Evolutionary conservation across 495 filamentous ascomycete species (phyloP), one percentile per base, ranked within the genome.

Genomic region (Neurospora terricola): DNA sequence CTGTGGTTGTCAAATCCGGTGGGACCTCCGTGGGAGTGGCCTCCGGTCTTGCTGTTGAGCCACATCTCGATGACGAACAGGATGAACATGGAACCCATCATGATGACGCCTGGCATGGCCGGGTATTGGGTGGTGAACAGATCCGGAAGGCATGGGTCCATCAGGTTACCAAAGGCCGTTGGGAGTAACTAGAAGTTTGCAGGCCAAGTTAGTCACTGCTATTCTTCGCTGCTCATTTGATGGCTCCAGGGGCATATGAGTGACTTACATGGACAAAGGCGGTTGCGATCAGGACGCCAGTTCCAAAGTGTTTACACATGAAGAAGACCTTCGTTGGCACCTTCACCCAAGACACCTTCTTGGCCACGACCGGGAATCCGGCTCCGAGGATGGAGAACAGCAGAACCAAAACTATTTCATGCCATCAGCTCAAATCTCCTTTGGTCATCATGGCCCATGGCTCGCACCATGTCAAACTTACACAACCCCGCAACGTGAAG

Each of bases 221-320:
- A n/a, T 59, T 68, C 21, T 16, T n/a, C 8, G 43, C 27, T 21
- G 48, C 2, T 59, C 5, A 14, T 7, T 27, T 14, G 4, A 6
- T 34, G 14, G 40, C 6, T 30, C 3, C n/a, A 4, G 23, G 38
- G 27, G 54, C 21, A 66, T 62, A 42, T n/a, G 38, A 72, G n/a
- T 36, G n/a, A n/a, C 85, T 79, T 80, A 91, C 89, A 81, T 92
- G 90, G 27, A 92, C 84, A 72, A 91, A 92, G 11, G 89, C 90
- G 2, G 90, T 92, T 30, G 90, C 88, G 69, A 92, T 81, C 69
- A 92, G 86, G 38, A 92, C 87, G 30, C 90, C 90, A 8, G 90
- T 91, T 69, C 90, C 90, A 74, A 92, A 92, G 73, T 92, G 90
- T 74, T 86, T 86, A 77, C 84, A 85, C 71, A 83, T 80, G 75